phyloP scores from a whole-genome alignment of 2,329 filamentous ascomycete genomes.

The Ploettnerulaceae sp. region DNA sequence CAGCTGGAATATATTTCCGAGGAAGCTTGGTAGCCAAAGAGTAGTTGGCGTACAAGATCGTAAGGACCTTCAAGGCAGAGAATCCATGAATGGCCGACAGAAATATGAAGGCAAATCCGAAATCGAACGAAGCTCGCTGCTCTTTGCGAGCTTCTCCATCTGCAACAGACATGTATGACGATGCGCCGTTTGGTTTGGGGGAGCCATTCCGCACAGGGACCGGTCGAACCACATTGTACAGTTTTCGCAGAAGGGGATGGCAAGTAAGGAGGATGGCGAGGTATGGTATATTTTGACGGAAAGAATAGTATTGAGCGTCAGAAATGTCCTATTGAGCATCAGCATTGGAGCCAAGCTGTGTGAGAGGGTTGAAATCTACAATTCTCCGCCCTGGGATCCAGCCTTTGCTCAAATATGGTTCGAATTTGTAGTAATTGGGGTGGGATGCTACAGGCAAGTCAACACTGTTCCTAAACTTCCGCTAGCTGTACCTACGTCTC shows the following conservation, averaged over 20 bases:
- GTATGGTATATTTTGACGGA: constrained; percentile 81
- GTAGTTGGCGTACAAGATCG: constrained; percentile 79
- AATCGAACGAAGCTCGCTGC: constrained; percentile 76
- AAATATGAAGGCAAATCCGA: constrained; percentile 74
- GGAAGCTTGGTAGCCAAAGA: constrained; percentile 69
- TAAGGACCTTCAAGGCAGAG: constrained; percentile 75
- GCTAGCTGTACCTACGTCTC: constrained; percentile 52
- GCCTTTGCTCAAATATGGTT: constrained; percentile 66
- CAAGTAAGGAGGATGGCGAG: constrained; percentile 67
- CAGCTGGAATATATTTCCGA: constrained; percentile 62
- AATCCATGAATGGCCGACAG: constrained; percentile 77
- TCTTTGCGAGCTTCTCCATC: constrained; percentile 54
- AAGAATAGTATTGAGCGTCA: constrained; percentile 80
- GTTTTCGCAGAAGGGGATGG: constrained; percentile 72
- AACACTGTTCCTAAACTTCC: constrained; percentile 9
- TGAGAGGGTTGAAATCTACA: constrained; percentile 42
- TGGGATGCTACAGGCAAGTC: constrained; percentile 59
- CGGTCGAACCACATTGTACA: constrained; percentile 54
- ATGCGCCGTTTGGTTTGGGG: constrained; percentile 31
- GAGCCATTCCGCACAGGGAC: constrained; percentile 20
- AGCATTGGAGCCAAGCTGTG: constrained; percentile 5
- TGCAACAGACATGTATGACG: constrained; percentile 38
- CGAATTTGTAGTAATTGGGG: constrained; percentile 72
- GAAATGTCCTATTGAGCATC: constrained; percentile 65
- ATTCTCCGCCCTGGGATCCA: constrained; percentile 94